Evolutionary conservation across 768 basidiomycete species (phyloP), one percentile per base, ranked within the genome.

Genomic region (Leccinum variicolor): DNA sequence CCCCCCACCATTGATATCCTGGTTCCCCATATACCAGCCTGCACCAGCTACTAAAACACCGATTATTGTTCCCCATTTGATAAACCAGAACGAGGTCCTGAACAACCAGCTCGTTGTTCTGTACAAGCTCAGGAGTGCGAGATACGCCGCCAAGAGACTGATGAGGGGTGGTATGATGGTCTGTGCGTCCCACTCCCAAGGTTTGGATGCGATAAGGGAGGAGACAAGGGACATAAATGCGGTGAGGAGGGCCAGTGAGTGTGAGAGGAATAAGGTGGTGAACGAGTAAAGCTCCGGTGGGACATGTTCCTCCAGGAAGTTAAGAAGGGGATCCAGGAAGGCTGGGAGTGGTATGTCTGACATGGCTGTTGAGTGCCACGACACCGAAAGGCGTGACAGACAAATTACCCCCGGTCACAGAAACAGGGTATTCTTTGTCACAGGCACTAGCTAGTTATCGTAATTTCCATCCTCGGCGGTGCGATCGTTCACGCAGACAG

Each of bases 41-140:
- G 73, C 68, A 8, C 76, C 78, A 6, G 80, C 85, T n/a, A 81
- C 77, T 8, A 86, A 64, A 2, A 77, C 71, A 13, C 77, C 80
- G 9, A 90, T 58, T 49, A 93, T 73, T 11, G 77, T 73, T 23
- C 86, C 87, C 90, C 90, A 93, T 73, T 93, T 93, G 64, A 89
- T 68, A 64, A 90, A 80, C 78, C 82, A 90, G 62, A 90, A 70
- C 26, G 73, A 75, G 33, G 82, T 83, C 58, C 87, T 81, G 61
- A 92, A 73, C 64, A 88, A 77, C 85, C 87, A 92, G 23, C 79
- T 80, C 13, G 90, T 86, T 5, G 91, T 92, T 58, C 89, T 86
- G 73, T 91, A 91, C 53, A 91, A 71, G 68, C 84, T 89, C 43
- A 85, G 60, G n/a, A 93, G 76, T 4, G 89, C 88, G 58, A 91